phyloP scores from a whole-genome alignment of 345 rosid species.

The Eucalyptus albens region DNA sequence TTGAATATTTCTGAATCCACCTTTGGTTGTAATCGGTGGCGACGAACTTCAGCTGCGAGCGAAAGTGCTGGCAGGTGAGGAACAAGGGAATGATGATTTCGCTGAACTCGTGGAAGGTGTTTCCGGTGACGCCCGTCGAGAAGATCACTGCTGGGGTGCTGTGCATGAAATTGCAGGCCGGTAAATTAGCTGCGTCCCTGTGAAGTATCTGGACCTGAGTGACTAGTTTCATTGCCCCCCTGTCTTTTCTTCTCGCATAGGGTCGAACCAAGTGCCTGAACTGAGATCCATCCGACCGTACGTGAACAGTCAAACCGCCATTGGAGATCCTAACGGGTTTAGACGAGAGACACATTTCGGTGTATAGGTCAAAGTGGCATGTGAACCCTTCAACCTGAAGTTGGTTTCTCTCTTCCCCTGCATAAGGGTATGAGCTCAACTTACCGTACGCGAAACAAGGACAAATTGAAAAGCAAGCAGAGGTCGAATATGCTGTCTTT shows the following conservation, averaged over 20 bases:
- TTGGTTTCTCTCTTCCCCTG: background rate
- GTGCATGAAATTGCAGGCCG: background rate
- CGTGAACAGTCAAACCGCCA: background rate
- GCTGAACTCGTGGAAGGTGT: background rate
- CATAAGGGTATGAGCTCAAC: background rate
- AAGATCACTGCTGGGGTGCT: background rate
- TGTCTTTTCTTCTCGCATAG: background rate
- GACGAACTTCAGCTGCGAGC: background rate
- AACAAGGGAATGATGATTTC: background rate
- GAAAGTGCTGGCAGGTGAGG: background rate
- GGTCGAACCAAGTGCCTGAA: background rate
- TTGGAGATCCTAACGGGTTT: background rate
- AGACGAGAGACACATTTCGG: background rate
- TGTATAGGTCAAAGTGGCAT: background rate
- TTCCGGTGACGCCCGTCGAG: background rate
- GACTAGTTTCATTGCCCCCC: background rate
- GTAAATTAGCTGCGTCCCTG: background rate
- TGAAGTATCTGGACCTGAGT: background rate
- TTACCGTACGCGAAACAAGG: background rate
- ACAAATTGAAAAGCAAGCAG: background rate
- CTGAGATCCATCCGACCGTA: background rate
- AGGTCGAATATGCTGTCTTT: background rate
- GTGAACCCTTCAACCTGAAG: background rate
- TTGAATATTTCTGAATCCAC: background rate
- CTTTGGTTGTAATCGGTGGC: background rate